A percentile compares a stretch with the other conserved stretches of the same genome.
Evolutionary conservation across 2,329 filamentous ascomycete species (phyloP).

Genomic region (Phaeoacremonium minimum): DNA sequence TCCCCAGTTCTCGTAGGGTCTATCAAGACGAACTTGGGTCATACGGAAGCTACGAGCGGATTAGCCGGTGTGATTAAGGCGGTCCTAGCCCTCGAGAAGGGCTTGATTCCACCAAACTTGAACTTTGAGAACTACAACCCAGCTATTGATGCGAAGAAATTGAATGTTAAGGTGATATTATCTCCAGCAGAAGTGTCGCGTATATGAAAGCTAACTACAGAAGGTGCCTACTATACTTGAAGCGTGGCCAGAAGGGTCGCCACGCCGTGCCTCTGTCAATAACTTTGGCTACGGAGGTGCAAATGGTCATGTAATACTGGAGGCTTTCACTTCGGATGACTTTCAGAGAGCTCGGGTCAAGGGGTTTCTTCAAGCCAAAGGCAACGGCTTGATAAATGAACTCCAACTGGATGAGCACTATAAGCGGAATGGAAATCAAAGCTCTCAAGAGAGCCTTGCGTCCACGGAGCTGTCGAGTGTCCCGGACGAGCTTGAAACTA

Average conservation of each 20-base stretch:
- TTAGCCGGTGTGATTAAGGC: constrained; percentile 5
- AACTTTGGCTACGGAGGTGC: constrained; percentile 41
- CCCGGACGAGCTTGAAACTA: no score
- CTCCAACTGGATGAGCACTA: no score
- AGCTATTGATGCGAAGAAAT: constrained; percentile 8
- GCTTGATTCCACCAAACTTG: constrained; percentile 16
- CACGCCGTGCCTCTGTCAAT: constrained; percentile 22
- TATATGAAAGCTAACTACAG: no score
- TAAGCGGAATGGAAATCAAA: no score
- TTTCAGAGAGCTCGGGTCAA: no score
- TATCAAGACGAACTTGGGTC: constrained; percentile 22
- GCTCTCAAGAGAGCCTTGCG: no score
- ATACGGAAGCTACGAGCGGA: constrained; percentile 4
- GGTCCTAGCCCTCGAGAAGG: background rate
- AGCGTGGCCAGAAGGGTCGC: constrained; percentile 8
- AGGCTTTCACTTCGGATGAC: no score
- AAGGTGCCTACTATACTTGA: no score
- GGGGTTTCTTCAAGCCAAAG: no score
- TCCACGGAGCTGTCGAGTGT: no score
- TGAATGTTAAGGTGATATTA: constrained; percentile 7
- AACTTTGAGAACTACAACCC: constrained; percentile 11
- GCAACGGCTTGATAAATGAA: no score
- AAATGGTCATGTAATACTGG: constrained; percentile 37
- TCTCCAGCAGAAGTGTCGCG: no score
- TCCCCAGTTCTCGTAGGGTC: constrained; percentile 20